Conservation (phyloP, 768 basidiomycete genomes). For the Leccinum subgranulosum region DNA sequence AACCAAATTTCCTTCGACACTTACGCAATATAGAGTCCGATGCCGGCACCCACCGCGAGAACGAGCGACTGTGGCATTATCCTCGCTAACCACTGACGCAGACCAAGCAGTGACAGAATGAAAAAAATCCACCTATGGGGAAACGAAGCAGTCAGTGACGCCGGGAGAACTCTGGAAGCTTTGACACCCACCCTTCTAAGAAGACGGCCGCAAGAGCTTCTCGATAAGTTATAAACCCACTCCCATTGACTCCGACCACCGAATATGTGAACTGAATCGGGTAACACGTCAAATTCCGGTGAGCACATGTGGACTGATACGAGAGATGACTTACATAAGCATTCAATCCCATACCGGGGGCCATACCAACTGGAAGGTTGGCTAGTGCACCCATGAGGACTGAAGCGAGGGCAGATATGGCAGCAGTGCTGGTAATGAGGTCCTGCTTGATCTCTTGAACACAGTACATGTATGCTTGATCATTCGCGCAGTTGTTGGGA, state of each 20-base stretch:
- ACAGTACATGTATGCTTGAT: slow-evolving; percentile 55
- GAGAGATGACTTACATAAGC: slow-evolving; percentile 56
- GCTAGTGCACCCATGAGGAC: slow-evolving; percentile 82
- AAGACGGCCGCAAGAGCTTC: slow-evolving; percentile 86
- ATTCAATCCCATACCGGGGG: slow-evolving; percentile 81
- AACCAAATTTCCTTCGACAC: slow-evolving; percentile 26
- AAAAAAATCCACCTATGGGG: slow-evolving; percentile 73
- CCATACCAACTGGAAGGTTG: slow-evolving; percentile 87
- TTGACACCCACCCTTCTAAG: slow-evolving; percentile 66
- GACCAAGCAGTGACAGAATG: slow-evolving; percentile 71
- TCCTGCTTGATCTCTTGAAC: slow-evolving; percentile 64
- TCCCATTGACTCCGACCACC: slow-evolving; percentile 81
- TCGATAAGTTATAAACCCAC: slow-evolving; percentile 62
- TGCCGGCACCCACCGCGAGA: slow-evolving; percentile 81
- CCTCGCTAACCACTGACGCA: slow-evolving; percentile 87
- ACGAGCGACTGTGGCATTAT: slow-evolving; percentile 87
- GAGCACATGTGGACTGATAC: neutral
- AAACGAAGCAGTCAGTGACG: neutral
- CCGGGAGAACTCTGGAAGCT: neutral
- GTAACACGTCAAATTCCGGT: neutral
- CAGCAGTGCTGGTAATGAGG: slow-evolving; percentile 80
- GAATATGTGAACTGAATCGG: slow-evolving; percentile 76
- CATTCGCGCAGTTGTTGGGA: slow-evolving; percentile 48
- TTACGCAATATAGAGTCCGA: slow-evolving; percentile 84
- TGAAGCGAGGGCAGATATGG: slow-evolving; percentile 69